phyloP scores from a whole-genome alignment of 306 rosid genomes.

The Quercus dentata region DNA sequence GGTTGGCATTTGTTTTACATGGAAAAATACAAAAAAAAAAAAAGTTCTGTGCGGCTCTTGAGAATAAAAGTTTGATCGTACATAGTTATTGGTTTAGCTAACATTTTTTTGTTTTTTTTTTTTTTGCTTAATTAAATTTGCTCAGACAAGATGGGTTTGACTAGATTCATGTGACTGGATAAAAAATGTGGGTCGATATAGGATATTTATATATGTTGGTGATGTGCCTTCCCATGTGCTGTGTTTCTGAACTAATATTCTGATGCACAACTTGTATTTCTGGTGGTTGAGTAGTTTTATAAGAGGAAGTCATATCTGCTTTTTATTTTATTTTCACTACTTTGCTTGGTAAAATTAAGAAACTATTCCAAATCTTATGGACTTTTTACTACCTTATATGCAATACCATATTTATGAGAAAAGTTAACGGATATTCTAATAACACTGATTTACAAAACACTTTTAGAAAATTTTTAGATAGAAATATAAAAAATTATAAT shows the following conservation, averaged over 20 bases:
- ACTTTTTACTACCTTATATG: too few relatives aligned
- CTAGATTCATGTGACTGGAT: neutral
- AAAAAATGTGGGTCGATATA: neutral
- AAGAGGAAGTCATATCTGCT: neutral
- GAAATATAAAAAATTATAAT: too few relatives aligned
- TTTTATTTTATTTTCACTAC: too few relatives aligned
- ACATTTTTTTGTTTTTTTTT: neutral
- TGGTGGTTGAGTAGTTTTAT: constrained; percentile 8
- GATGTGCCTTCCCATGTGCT: constrained; percentile 20
- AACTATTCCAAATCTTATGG: too few relatives aligned
- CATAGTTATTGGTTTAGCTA: neutral
- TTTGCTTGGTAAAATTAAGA: too few relatives aligned
- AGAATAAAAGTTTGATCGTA: neutral
- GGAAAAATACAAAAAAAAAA: neutral
- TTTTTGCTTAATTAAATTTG: neutral
- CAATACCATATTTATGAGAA: too few relatives aligned
- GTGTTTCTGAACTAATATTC: constrained; percentile 1
- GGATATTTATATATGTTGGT: neutral
- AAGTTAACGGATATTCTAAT: too few relatives aligned
- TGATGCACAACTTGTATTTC: neutral
- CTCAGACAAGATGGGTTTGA: constrained; percentile 6
- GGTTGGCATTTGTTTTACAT: too few relatives aligned
- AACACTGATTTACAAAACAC: too few relatives aligned
- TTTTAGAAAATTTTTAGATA: too few relatives aligned
- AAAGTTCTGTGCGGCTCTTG: neutral